A percentile compares a stretch with the other conserved stretches of the same genome.
These are phyloP conservation scores for Termitomyces sp. DNA, from an alignment of 768 basidiomycete species.

Conservation along the genomic window DNA sequence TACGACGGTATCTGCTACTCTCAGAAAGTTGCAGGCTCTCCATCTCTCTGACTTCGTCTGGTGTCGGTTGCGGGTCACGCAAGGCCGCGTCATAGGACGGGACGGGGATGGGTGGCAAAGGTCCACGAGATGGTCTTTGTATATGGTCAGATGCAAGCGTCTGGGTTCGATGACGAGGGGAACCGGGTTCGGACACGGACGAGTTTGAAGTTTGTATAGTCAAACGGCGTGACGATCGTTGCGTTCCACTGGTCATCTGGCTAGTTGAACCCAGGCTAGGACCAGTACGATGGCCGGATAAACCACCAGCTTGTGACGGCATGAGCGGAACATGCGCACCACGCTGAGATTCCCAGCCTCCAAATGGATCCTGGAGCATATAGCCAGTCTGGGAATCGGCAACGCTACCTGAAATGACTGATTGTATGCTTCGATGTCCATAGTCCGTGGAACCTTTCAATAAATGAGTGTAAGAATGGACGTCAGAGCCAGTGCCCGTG, in stretches of 20 bases:
- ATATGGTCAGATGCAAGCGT: neutral
- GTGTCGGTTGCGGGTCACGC: constrained; percentile 2
- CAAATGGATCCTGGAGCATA: neutral
- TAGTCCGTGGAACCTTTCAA: neutral
- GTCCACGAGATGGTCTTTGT: constrained; percentile 11
- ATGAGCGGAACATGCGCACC: neutral
- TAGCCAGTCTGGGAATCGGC: neutral
- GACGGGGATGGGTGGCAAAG: constrained; percentile 14
- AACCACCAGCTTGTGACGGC: neutral
- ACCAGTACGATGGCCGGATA: neutral
- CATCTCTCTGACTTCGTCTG: constrained; percentile 6
- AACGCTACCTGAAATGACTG: neutral
- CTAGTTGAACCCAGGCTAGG: neutral
- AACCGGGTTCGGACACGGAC: neutral
- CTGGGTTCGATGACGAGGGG: neutral
- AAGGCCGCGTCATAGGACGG: constrained; percentile 14
- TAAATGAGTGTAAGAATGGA: constrained; percentile 5
- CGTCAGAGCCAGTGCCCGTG: constrained; percentile 2
- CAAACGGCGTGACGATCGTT: neutral
- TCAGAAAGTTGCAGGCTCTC: neutral
- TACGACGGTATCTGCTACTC: neutral
- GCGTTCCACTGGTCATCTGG: neutral
- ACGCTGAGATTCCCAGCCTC: neutral
- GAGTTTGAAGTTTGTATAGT: neutral
- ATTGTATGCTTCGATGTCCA: constrained; percentile 7